Base-by-base conservation (phyloP, 2,329 filamentous ascomycete species). In the Elsinoe australis region DNA sequence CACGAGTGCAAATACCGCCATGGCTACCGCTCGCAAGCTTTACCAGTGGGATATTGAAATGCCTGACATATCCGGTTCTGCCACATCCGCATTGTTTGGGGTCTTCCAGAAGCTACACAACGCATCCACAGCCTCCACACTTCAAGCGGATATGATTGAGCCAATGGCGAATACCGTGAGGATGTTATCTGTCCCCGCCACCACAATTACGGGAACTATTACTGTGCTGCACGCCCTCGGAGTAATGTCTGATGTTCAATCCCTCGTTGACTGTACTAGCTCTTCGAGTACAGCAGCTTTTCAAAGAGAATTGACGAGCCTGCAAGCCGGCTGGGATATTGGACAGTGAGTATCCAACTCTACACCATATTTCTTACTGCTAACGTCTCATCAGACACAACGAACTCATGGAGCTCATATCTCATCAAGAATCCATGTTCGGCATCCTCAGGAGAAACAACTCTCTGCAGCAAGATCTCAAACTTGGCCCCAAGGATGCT, bases 1-100 rank as follows among this genome's bases (percentile, higher is more conserved):
- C 21, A 75, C 75, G 3, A 71, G 76, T 2, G 67, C 85, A 5
- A 82, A 87, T 38, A 83, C 76, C 52, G 87, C 87, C 47, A 83
- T 94, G 54, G 77, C 80, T 47, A 87, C 86, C 4, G 88, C 89
- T 15, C 78, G 86, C 51, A 84, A 83, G 54, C 71, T 96, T 12
- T 88, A 92, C 56, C 83, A 90, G 58, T 98, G 92, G 92, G 89
- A 95, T 61, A 74, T 96, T 15, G 85, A 86, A 10, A 80, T 82
- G 0, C 85, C 88, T 0, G 70, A 74, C 5, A 68, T 73, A 2
- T 77, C 49, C 1, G 12, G 10, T 5, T 46, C 24, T 12, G n/a
- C 47, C 29, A 73, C 82, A 1, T 80, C 83, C 2, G 82, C 79
- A 1, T 70, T 90, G 1, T 95, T 94, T 67, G 84, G 82, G 57